Evolutionary conservation across 352 stramenopile species (phyloP), one percentile per base, ranked within the genome.

Genomic region (Globisporangium nunn): DNA sequence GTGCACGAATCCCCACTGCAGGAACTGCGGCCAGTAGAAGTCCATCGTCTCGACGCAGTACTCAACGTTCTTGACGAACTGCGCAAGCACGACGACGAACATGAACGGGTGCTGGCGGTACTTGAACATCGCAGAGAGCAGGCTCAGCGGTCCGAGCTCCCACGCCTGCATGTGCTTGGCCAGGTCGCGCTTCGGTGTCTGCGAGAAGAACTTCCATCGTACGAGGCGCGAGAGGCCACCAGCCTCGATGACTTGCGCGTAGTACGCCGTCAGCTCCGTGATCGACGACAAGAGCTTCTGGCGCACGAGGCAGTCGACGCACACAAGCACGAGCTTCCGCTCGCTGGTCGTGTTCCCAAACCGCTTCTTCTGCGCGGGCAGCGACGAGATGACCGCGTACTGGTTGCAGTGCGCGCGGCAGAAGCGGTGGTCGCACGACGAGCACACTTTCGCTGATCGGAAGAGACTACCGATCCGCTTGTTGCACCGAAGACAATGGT

Each of bases 1-100:
- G 39, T 84, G 67, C 0, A 80, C 56, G 50, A 87, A 81, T 7
- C 78, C 78, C 75, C 75, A 88, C 31, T 86, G 75, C 23, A 88
- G 64, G 35, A 87, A 75, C 57, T 88, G 78, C 8, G 78, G 75
- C 78, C 78, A 88, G 54, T 84, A 86, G 48, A 88, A 84, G 48
- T 81, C 75, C 41, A 88, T 67, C n/a, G 71, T 76, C 40, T 81
- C 72, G 29, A 76, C 49, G 35, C 70, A 78, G 17, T 70, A 72
- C 46, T 88, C 78, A 14, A 85, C 70, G 45, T 76, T 77, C 54
- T 83, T 67, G 33, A 84, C 66, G 28, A 86, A 57, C 52, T 88
- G 78, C 2, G 75, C 76, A 23, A 88, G 63, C n/a, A 81, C 71
- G 31, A 85, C 62, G 18, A 87, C 66, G 45, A 87, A 84, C 72